These are phyloP conservation scores for Zoysia pacifica DNA, from an alignment of 176 grass and related monocot genomes.

Conservation along the genomic window DNA sequence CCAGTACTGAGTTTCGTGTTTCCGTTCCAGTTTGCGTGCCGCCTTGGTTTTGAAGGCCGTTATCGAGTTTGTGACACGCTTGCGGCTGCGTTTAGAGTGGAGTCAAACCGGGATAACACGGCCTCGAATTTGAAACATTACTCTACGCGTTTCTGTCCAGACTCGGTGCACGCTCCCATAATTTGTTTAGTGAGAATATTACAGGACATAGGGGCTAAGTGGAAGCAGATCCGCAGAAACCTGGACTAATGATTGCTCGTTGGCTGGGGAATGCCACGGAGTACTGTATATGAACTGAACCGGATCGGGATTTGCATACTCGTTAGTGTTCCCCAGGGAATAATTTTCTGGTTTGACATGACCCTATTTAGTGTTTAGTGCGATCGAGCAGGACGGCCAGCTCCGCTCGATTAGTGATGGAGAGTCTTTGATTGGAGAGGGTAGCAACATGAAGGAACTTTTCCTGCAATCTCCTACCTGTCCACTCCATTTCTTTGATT, in stretches of 20 bases:
- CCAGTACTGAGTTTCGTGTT: neutral
- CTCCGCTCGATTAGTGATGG: slow-evolving; percentile 7
- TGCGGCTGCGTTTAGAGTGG: neutral
- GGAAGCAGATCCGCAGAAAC: slow-evolving; percentile 12
- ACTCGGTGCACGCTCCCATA: too few relatives aligned
- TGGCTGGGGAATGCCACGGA: neutral
- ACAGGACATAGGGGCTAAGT: slow-evolving; percentile 8
- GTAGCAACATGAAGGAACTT: neutral
- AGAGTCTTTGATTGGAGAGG: neutral
- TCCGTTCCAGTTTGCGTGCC: neutral
- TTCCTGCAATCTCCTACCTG: neutral
- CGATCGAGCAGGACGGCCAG: slow-evolving; percentile 12
- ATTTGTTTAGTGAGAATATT: too few relatives aligned
- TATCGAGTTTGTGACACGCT: neutral
- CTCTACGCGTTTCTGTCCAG: neutral
- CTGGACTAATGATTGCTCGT: neutral
- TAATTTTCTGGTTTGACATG: slow-evolving; percentile 21
- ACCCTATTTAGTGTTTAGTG: neutral
- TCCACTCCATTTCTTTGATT: neutral
- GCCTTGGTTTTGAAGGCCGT: neutral
- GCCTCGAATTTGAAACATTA: neutral
- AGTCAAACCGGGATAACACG: neutral
- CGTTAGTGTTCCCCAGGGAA: neutral
- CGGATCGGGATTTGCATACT: too few relatives aligned
- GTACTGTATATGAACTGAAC: too few relatives aligned